phyloP scores from a whole-genome alignment of 176 grass and related monocot species.

The Cenchrus fungigraminus region DNA sequence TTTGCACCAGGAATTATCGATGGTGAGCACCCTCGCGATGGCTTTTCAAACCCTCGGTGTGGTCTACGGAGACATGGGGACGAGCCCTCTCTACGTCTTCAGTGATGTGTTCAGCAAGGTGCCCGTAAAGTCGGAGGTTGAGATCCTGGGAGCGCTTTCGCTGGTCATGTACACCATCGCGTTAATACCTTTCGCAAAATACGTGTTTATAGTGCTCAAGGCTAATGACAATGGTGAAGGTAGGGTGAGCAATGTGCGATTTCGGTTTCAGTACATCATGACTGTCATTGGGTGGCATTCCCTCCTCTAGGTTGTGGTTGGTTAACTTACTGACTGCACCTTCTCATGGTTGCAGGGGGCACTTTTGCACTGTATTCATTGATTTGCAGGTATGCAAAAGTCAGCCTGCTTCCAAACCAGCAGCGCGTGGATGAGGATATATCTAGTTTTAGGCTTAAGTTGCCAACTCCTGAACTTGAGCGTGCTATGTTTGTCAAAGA shows the following conservation, averaged over 20 bases:
- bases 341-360: slow-evolving; percentile 60
- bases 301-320: slow-evolving; percentile 10
- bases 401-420: slow-evolving; percentile 87
- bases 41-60: slow-evolving; percentile 97
- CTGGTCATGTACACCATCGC: slow-evolving; percentile 97
- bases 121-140: slow-evolving; percentile 85
- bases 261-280: slow-evolving; percentile 11
- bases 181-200: slow-evolving; percentile 82
- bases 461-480: slow-evolving; percentile 90
- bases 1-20: slow-evolving; percentile 63
- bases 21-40: slow-evolving; percentile 74
- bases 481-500: slow-evolving; percentile 86
- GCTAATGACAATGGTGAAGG: slow-evolving; percentile 97
- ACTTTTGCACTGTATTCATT: slow-evolving; percentile 92
- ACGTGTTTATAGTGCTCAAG: slow-evolving; percentile 93
- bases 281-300: not conserved
- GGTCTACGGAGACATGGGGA: slow-evolving; percentile 97
- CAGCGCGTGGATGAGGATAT: slow-evolving; percentile 91
- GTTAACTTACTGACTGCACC: not conserved
- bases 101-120: slow-evolving; percentile 99
- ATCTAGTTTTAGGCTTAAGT: slow-evolving; percentile 89
- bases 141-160: slow-evolving; percentile 88
- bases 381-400: slow-evolving; percentile 97
- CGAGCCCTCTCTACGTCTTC: slow-evolving; percentile 94
- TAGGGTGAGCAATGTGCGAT: slow-evolving; percentile 31